phyloP scores from a whole-genome alignment of 805 yeast genomes.

The Yarrowia sp. region DNA sequence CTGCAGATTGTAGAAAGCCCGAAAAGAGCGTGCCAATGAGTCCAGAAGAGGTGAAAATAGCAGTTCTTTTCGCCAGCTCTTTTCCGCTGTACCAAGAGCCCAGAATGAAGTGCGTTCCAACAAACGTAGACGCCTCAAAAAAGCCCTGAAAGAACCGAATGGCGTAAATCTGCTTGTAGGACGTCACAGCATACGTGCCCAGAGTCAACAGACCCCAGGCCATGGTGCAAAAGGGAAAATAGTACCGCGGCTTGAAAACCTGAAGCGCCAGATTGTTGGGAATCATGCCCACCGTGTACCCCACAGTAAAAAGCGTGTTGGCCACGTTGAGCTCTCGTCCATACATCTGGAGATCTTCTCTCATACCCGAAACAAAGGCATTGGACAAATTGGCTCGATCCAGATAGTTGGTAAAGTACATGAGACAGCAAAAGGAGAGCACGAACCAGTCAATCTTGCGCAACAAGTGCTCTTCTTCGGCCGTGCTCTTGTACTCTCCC shows the following conservation, averaged over 20 bases:
- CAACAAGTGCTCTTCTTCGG: constrained; percentile 36
- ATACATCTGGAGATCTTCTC: constrained; percentile 43
- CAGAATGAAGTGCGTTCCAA: constrained; percentile 43
- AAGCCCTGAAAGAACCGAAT: constrained; percentile 46
- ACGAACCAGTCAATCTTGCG: constrained; percentile 39
- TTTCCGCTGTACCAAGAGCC: constrained; percentile 48
- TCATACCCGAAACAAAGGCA: constrained; percentile 59
- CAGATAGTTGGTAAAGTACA: constrained; percentile 49
- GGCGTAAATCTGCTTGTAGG: constrained; percentile 41
- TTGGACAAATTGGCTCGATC: constrained; percentile 49
- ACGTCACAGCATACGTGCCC: constrained; percentile 38
- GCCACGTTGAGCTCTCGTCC: constrained; percentile 49
- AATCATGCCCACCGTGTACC: constrained; percentile 48
- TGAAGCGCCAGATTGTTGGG: constrained; percentile 41
- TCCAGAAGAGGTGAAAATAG: constrained; percentile 43
- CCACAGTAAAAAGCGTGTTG: constrained; percentile 44
- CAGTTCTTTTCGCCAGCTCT: constrained; percentile 44
- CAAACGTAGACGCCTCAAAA: constrained; percentile 45
- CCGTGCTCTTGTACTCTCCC: constrained; percentile 23
- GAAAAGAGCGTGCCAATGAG: constrained; percentile 45
- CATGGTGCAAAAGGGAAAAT: constrained; percentile 40
- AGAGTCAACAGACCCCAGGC: constrained; percentile 42
- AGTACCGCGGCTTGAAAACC: constrained; percentile 37
- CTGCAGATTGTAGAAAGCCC: constrained; percentile 47
- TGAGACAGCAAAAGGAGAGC: constrained; percentile 38